Conservation (phyloP, 2,329 filamentous ascomycete genomes). For the Paraphoma sp. region DNA sequence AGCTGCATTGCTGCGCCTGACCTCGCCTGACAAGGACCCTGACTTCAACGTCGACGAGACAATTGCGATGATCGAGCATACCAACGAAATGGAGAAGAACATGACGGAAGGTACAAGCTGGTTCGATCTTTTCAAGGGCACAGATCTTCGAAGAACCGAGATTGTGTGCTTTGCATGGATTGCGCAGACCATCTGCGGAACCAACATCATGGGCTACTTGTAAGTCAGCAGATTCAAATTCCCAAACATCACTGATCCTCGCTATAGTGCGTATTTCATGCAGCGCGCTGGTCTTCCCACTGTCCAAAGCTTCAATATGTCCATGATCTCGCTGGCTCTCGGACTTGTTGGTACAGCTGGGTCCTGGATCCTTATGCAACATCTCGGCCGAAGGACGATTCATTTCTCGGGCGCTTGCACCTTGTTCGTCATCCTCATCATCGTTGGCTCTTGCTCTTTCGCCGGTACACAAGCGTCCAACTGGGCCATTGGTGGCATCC, state of each 20-base stretch:
- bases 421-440: slow-evolving; percentile 69
- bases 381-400: slow-evolving; percentile 75
- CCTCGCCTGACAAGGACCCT: slow-evolving; percentile 51
- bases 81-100: slow-evolving; percentile 75
- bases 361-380: slow-evolving; percentile 82
- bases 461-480: slow-evolving; percentile 54
- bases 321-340: slow-evolving; percentile 45
- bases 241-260: slow-evolving; percentile 6
- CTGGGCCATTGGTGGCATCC: slow-evolving; percentile 40
- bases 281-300: slow-evolving; percentile 48
- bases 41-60: slow-evolving; percentile 58
- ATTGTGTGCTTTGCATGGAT: slow-evolving; percentile 60
- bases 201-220: slow-evolving; percentile 34
- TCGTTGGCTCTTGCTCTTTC: slow-evolving; percentile 81
- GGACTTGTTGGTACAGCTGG: slow-evolving; percentile 63
- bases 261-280: slow-evolving; percentile 53
- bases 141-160: slow-evolving; percentile 79
- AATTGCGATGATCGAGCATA: slow-evolving; percentile 87
- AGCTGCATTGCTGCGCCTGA: slow-evolving; percentile 67
- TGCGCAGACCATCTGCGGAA: slow-evolving; percentile 47
- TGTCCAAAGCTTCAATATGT: slow-evolving; percentile 52
- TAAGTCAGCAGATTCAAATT: slow-evolving; percentile 9
- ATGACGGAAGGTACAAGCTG: slow-evolving; percentile 72
- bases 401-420: slow-evolving; percentile 72
- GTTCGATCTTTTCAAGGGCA: slow-evolving; percentile 79